Evolutionary conservation across 768 basidiomycete species (phyloP).

Genomic region (Coprinopsis marcescibilis): DNA sequence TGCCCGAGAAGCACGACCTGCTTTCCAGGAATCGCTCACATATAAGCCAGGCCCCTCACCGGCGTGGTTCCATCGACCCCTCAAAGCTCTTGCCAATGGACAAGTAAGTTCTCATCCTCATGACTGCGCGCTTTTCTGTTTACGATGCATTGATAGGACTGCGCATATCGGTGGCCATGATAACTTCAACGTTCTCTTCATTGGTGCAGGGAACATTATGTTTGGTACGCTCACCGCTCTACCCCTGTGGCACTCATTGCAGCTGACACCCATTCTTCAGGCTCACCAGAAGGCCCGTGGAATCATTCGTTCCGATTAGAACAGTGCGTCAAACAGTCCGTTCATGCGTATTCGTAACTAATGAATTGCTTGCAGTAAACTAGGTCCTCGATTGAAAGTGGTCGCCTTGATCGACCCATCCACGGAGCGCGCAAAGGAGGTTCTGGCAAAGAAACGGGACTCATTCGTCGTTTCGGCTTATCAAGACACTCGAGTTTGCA

Average conservation of each 20-base stretch:
- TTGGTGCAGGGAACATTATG: conserved; percentile 98
- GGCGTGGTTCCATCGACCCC: conserved; percentile 74
- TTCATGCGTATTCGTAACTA: conserved; percentile 8
- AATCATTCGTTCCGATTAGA: conserved; percentile 90
- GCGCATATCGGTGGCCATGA: conserved; percentile 53
- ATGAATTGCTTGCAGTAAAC: conserved; percentile 52
- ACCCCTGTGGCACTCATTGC: conserved; percentile 1
- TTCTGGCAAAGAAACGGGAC: conserved; percentile 85
- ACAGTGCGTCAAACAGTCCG: conserved; percentile 46
- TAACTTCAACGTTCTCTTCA: conserved; percentile 89
- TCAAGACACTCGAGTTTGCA: conserved; percentile 79
- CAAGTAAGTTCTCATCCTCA: conserved; percentile 41
- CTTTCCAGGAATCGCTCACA: background rate
- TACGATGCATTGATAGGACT: conserved; percentile 29
- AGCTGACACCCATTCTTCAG: conserved; percentile 29
- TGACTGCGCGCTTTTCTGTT: conserved; percentile 11
- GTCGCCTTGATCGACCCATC: conserved; percentile 92
- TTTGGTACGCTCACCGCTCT: conserved; percentile 64
- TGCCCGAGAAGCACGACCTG: background rate
- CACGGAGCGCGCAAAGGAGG: conserved; percentile 69
- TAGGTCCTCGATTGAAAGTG: conserved; percentile 93
- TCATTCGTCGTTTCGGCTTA: conserved; percentile 94
- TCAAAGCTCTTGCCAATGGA: conserved; percentile 73
- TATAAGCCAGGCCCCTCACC: background rate
- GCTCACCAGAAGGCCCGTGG: conserved; percentile 87